A percentile compares a stretch with the other conserved stretches of the same genome.
Conservation (phyloP, 352 stramenopile genomes). For the Globisporangium paroecandrum region DNA sequence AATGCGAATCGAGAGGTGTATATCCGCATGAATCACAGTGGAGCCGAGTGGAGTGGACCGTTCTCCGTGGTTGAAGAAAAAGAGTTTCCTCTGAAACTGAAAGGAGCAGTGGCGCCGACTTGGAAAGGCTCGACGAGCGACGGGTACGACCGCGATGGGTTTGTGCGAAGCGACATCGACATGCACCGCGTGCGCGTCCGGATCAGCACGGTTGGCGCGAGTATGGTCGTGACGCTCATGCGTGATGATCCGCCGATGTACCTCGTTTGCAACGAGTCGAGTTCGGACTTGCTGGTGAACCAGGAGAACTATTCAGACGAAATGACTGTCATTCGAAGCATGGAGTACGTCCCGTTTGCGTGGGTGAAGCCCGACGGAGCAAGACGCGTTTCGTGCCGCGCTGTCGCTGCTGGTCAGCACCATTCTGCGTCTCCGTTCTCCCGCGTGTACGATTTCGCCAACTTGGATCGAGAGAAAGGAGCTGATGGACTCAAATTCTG, state of each 20-base stretch:
- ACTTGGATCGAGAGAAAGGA: constrained; percentile 72
- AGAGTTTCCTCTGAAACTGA: constrained; percentile 79
- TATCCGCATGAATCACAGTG: constrained; percentile 71
- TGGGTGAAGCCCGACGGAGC: constrained; percentile 75
- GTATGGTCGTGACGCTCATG: constrained; percentile 76
- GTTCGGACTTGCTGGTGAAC: constrained; percentile 64
- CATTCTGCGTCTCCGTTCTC: constrained; percentile 55
- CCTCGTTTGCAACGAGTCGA: constrained; percentile 82
- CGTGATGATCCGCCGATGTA: constrained; percentile 83
- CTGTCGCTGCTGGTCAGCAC: constrained; percentile 42
- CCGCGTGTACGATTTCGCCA: constrained; percentile 83
- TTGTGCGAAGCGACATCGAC: constrained; percentile 35
- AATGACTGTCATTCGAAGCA: constrained; percentile 54
- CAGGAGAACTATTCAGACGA: constrained; percentile 70
- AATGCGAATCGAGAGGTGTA: constrained; percentile 55
- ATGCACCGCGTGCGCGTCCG: constrained; percentile 75
- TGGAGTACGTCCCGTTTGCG: constrained; percentile 76
- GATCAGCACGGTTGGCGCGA: constrained; percentile 73
- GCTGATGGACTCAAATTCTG: constrained; percentile 69
- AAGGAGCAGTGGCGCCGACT: constrained; percentile 42
- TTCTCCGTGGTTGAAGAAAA: constrained; percentile 84
- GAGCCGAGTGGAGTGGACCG: constrained; percentile 75
- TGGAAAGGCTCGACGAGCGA: constrained; percentile 45
- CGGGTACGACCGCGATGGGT: constrained; percentile 36
- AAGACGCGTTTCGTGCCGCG: constrained; percentile 71